Conservation (phyloP, 768 basidiomycete genomes). For the Brasilioporus rufonigricans region DNA sequence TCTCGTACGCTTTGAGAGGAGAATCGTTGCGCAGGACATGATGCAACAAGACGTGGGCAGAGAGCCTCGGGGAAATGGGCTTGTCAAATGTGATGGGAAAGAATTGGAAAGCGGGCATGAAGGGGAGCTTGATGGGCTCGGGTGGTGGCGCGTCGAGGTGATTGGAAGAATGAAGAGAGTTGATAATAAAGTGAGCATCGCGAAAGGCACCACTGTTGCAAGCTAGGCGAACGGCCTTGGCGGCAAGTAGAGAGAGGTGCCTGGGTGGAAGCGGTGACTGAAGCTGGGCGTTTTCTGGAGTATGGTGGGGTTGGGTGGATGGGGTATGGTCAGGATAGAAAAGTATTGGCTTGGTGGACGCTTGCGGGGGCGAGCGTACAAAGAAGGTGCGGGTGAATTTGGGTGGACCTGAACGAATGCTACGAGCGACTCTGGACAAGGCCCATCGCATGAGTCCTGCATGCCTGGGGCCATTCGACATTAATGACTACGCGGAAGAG, state of each 20-base stretch:
- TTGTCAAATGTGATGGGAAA: conserved; percentile 46
- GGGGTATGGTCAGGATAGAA: not conserved
- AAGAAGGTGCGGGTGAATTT: conserved; percentile 5
- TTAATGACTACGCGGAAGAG: too few relatives aligned
- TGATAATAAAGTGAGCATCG: conserved; percentile 57
- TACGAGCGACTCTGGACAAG: conserved; percentile 52
- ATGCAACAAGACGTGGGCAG: conserved; percentile 65
- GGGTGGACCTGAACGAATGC: conserved; percentile 17
- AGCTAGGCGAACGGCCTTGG: conserved; percentile 50
- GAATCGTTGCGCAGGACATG: conserved; percentile 54
- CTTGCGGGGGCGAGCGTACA: conserved; percentile 1
- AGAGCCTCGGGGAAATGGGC: conserved; percentile 54
- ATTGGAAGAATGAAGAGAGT: conserved; percentile 49
- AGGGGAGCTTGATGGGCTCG: conserved; percentile 16
- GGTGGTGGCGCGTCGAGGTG: not conserved
- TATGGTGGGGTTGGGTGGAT: not conserved
- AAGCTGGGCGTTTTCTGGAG: too few relatives aligned
- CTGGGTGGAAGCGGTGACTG: not conserved
- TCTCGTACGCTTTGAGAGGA: conserved; percentile 44
- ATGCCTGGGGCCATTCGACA: conserved; percentile 28
- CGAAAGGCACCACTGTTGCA: conserved; percentile 40
- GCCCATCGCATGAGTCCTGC: conserved; percentile 73
- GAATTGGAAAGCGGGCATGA: conserved; percentile 33
- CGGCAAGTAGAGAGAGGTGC: conserved; percentile 34
- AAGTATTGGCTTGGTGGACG: not conserved